Evolutionary conservation across 2,329 filamentous ascomycete genomes (phyloP).

Genomic region (Stachybotrys echinatus): DNA sequence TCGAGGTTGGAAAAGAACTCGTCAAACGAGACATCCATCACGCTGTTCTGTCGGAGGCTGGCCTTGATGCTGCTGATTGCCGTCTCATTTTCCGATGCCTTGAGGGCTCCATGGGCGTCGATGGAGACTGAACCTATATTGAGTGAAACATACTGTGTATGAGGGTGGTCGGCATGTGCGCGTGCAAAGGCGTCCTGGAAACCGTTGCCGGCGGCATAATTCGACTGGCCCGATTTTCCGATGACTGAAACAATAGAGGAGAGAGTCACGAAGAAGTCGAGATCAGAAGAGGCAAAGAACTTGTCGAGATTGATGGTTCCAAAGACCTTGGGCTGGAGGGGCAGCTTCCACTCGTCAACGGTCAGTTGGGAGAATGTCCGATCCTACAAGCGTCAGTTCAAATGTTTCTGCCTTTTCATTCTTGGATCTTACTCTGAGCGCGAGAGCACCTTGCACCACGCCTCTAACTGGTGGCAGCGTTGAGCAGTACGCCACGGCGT

Average conservation of each 20-base stretch:
- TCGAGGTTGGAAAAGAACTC: background rate
- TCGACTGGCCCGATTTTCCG: background rate
- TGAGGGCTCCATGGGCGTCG: background rate
- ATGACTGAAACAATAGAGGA: background rate
- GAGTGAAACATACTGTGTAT: background rate
- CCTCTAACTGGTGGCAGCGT: background rate
- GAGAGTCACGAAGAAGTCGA: background rate
- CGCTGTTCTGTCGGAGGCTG: background rate
- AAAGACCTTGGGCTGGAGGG: background rate
- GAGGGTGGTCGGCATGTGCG: background rate
- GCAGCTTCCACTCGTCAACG: background rate
- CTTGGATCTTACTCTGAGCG: background rate
- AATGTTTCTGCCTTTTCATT: background rate
- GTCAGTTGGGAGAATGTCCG: background rate
- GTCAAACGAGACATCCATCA: background rate
- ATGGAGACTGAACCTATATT: background rate
- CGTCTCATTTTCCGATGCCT: background rate
- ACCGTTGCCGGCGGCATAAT: background rate
- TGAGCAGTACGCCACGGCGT: background rate
- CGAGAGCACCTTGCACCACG: background rate
- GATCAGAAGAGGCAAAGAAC: background rate
- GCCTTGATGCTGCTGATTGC: background rate
- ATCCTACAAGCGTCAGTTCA: background rate
- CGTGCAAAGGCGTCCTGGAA: background rate
- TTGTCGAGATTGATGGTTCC: background rate